A percentile compares a stretch with the other conserved stretches of the same genome.
Conservation (phyloP, 495 filamentous ascomycete genomes). For the Aspergillus affinis region DNA sequence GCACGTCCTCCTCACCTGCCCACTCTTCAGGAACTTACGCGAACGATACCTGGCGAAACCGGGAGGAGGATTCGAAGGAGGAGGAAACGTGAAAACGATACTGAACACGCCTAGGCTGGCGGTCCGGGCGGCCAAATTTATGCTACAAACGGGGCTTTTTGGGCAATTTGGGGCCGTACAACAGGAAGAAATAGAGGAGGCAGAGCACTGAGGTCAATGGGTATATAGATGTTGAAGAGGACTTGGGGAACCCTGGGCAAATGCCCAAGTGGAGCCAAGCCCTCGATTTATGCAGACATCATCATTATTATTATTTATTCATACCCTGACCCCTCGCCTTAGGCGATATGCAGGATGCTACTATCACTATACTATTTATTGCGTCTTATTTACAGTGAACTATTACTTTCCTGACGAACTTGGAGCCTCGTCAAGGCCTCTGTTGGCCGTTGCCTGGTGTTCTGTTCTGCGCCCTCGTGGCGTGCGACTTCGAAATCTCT, state of each 20-base stretch:
- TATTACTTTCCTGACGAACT: too few species aligned
- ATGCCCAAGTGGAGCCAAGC: constrained; percentile 3
- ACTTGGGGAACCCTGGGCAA: constrained; percentile 2
- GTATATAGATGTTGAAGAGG: constrained; percentile 6
- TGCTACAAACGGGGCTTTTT: constrained; percentile 8
- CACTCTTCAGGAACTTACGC: constrained; percentile 5
- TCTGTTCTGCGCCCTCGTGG: too few species aligned
- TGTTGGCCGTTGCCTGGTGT: too few species aligned
- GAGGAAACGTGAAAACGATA: constrained; percentile 2
- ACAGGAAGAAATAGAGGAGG: constrained; percentile 6
- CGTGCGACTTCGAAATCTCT: too few species aligned
- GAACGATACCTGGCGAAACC: constrained; percentile 3
- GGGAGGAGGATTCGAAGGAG: constrained; percentile 10
- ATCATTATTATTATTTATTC: too few species aligned
- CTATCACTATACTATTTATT: too few species aligned
- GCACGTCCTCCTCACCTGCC: constrained; percentile 5
- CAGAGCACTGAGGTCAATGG: constrained; percentile 5
- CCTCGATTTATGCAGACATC: neutral
- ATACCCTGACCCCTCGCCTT: too few species aligned
- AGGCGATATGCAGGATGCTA: too few species aligned
- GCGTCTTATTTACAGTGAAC: too few species aligned
- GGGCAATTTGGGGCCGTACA: constrained; percentile 5
- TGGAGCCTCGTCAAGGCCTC: too few species aligned
- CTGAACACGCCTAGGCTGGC: constrained; percentile 6
- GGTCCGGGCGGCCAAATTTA: constrained; percentile 9